Base-by-base conservation (phyloP, 2,329 filamentous ascomycete species). In the Bipolaris oryzae region DNA sequence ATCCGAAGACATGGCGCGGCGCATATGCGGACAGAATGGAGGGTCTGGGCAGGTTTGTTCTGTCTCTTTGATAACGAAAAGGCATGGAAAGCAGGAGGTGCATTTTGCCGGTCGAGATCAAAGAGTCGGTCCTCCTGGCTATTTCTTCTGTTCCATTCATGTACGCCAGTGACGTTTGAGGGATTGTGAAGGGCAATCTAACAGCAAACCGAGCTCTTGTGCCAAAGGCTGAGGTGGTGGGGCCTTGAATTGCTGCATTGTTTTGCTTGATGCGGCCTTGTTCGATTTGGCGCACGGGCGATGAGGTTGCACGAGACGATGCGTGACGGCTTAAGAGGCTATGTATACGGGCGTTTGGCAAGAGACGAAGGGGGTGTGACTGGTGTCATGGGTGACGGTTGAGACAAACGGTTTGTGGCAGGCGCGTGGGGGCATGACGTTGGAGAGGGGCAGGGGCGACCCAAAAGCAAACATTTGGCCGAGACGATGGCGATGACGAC, bases 1-100 rank as follows among this genome's bases (percentile, higher is more conserved):
- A 2, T 56, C 10, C 5, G 42, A 34, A 7, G 50, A 44, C 62
- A 68, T 68, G 16, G 15, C 15, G 16, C 23, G n/a, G 7, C 6
- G 43, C 10, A 11, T 11, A 5, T 31, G 39, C 7, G 21, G 7
- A 20, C 25, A 3, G 3, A 31, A 25, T 16, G 11, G 23, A 33
- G 11, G 28, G 47, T 43, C 28, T 31, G 35, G 15, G 13, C 15
- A 37, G 10, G 49, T 5, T 43, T 15, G 7, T 38, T 37, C 44
- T 44, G 6, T 6, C 20, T 15, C 33, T 33, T 9, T 44, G 44
- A 25, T 20, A 11, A 37, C 18, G 38, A 45, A 53, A n/a, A 53
- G 15, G 9, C 20, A 7, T 21, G 48, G 15, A 15, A 42, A 38
- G 11, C 33, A 25, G 11, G 21, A 13, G 16, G 34, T 37, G 41